Percentiles rank a stretch among this genome's conserved stretches.
These are phyloP conservation scores for Stephania cephalantha DNA, from an alignment of 164 flowering plant genomes.

Conservation along the genomic window DNA sequence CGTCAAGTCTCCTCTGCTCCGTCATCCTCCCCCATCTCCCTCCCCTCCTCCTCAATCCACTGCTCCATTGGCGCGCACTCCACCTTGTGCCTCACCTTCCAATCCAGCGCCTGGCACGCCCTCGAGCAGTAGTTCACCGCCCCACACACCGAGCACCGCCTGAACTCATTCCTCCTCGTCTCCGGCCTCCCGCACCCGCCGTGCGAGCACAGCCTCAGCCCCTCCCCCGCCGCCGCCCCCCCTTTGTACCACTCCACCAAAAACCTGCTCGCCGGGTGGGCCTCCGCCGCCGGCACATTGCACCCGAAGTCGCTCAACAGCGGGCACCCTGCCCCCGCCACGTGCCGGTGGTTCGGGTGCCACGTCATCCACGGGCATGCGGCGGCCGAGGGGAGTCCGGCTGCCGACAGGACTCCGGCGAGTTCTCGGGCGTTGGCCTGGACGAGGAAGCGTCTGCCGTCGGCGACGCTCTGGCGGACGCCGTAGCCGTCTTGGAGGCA, in stretches of 20 bases:
- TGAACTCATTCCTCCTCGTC: slow-evolving; percentile 73
- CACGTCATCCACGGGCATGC: slow-evolving; percentile 37
- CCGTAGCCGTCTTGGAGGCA: slow-evolving; percentile 88
- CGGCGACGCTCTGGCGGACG: slow-evolving; percentile 41
- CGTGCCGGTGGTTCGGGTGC: slow-evolving; percentile 21
- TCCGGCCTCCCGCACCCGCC: slow-evolving; percentile 83
- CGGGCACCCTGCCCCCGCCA: slow-evolving; percentile 45
- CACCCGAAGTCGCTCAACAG: slow-evolving; percentile 86
- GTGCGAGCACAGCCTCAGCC: slow-evolving; percentile 70
- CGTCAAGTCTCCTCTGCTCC: slow-evolving; percentile 24
- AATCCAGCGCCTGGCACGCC: slow-evolving; percentile 93
- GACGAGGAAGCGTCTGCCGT: slow-evolving; percentile 56
- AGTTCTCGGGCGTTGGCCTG: slow-evolving; percentile 65
- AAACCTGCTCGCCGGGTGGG: slow-evolving; percentile 72
- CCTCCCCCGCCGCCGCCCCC: slow-evolving; percentile 32
- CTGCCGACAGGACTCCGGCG: slow-evolving; percentile 30
- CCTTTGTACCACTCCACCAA: slow-evolving; percentile 64
- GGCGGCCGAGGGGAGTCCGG: slow-evolving; percentile 16
- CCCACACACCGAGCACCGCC: slow-evolving; percentile 90
- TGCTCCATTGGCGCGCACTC: slow-evolving; percentile 62
- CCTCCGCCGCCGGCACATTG: slow-evolving; percentile 72
- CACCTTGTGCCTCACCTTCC: slow-evolving; percentile 76
- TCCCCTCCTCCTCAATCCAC: slow-evolving; percentile 32
- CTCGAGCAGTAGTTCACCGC: slow-evolving; percentile 87
- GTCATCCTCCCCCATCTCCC: slow-evolving; percentile 5